A percentile compares a stretch with the other conserved stretches of the same genome.
Evolutionary conservation across 2,329 filamentous ascomycete genomes (phyloP).

Genomic region (Pseudocercospora fuligena): DNA sequence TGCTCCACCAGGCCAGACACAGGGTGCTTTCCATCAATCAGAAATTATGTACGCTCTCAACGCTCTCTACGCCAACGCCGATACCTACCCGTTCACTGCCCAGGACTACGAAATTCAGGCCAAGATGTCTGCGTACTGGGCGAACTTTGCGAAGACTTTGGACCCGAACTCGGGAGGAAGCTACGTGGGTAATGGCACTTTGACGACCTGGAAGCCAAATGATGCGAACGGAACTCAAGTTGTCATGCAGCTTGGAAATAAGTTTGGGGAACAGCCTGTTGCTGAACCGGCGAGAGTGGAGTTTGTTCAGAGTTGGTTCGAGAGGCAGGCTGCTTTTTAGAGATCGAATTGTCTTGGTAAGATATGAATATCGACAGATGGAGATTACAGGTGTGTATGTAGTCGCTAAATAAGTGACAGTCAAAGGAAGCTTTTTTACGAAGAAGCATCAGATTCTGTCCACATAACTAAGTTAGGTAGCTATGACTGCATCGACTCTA

Average conservation of each 20-base stretch:
- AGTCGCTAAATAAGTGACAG: too few species aligned
- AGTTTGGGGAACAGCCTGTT: not conserved
- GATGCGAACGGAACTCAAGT: slow-evolving; percentile 1
- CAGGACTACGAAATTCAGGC: slow-evolving; percentile 13
- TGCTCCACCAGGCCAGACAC: slow-evolving; percentile 13
- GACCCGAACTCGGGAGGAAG: slow-evolving; percentile 11
- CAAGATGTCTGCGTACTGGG: slow-evolving; percentile 15
- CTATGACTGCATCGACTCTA: too few species aligned
- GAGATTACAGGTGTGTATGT: too few species aligned
- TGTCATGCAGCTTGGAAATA: slow-evolving; percentile 11
- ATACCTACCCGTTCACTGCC: slow-evolving; percentile 9
- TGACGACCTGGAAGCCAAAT: slow-evolving; percentile 12
- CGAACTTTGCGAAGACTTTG: slow-evolving; percentile 17
- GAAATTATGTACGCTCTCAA: slow-evolving; percentile 20
- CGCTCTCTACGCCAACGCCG: slow-evolving; percentile 16
- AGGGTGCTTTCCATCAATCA: slow-evolving; percentile 9
- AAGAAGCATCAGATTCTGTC: too few species aligned
- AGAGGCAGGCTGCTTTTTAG: slow-evolving; percentile 10
- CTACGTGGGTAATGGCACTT: slow-evolving; percentile 5
- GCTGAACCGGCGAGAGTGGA: slow-evolving; percentile 10
- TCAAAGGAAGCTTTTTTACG: too few species aligned
- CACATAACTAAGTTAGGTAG: too few species aligned
- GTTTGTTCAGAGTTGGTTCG: slow-evolving; percentile 10
- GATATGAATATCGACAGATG: too few species aligned
- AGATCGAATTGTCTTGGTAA: too few species aligned